Base-by-base conservation (phyloP, 2,329 filamentous ascomycete species). In the Apiospora hydei region DNA sequence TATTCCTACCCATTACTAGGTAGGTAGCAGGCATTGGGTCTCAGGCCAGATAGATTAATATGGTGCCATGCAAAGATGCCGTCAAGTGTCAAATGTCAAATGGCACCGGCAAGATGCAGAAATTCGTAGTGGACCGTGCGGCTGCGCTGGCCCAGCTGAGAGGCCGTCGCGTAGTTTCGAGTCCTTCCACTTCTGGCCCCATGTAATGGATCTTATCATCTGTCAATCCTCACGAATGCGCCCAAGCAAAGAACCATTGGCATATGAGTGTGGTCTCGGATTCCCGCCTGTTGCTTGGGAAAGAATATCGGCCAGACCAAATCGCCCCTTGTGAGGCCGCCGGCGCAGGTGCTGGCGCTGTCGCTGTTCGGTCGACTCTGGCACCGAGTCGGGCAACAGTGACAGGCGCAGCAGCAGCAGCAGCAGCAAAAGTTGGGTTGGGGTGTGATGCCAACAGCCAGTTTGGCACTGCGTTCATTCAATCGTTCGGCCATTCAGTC, bases 321-420 rank as follows among this genome's bases (percentile, higher is more conserved):
- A 44, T 46, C 14, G 57, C 14, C 38, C 41, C 43, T 53, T 44
- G 47, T 43, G 43, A 47, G 66, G 66, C 67, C 18, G 53, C 49
- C 38, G 24, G 21, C 57, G 67, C 69, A 34, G 64, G 74, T 72
- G 34, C 57, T 41, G 57, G 74, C 73, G 74, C 74, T 73, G 71
- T 74, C 72, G 72, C 72, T 41, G 71, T 72, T 70, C 66, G 72
- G 64, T 73, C 72, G 70, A 70, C 57, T 61, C 44, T 70, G 64
- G 24, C 69, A 66, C 68, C 72, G 67, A 71, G 67, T 73, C 70
- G 69, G 71, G 74, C 75, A 76, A 57, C 73, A 72, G 71, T 41
- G 66, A 68, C 66, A 68, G 34, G 44, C 41, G 41, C 41, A 68
- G 66, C 34, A 13, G 13, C 47, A 43, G 41, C 41, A 68, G 66